Evolutionary conservation across 306 rosid species (phyloP), one percentile per base, ranked within the genome.

Genomic region (Vicia sativa): DNA sequence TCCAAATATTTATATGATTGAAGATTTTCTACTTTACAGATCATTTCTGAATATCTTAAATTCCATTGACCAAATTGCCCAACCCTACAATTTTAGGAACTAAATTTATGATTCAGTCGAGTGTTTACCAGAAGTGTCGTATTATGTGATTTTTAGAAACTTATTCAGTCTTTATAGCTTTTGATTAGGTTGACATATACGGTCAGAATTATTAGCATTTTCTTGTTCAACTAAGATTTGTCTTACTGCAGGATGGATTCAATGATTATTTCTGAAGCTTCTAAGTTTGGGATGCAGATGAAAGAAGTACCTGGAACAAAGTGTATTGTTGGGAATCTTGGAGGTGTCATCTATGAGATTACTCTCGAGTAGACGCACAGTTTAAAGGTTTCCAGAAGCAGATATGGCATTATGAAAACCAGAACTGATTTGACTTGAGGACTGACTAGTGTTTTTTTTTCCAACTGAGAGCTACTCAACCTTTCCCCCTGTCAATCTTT

Each of bases 291-390:
- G 59, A 56, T 92, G 92, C 82, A 72, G 74, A 87, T 92, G 84
- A 87, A 67, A 31, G 98, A 89, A 80, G 73, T 87, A 39, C 63
- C 28, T n/a, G 93, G 87, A 62, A 92, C 91, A 12, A 83, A 89
- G 44, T 19, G 82, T 1, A 49, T 76, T 11, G 74, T 86, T 39
- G 74, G 85, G 14, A 89, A 87, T 78, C 92, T 74, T 49, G 83
- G 87, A 86, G 96, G 98, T 71, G 87, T 83, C 42, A 83, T 89
- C 81, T 92, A 64, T 73, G 95, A 87, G 80, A 76, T 84, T 64
- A 87, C 83, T 16, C 84, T 89, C 56, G 44, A 81, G 18, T 75
- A 81, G 64, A 70, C 50, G 64, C 76, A 8, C 35, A 18, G 26
- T 15, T 57, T 46, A 12, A 12, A 14, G 62, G 66, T 21, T 66